Conservation (phyloP, 148 eudicot genomes). For the Cornus controversa region DNA sequence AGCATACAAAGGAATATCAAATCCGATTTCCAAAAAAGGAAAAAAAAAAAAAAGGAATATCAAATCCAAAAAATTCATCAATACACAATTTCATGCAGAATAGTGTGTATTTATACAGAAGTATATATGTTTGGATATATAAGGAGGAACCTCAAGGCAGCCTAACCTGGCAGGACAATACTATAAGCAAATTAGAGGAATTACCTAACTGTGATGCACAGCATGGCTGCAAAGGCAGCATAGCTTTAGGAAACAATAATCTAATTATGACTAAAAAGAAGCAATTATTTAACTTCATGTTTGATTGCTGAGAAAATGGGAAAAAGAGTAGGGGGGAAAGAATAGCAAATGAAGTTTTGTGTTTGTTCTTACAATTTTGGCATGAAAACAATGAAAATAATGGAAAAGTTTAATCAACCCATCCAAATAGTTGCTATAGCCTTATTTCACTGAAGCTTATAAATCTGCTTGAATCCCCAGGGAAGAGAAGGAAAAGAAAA, state of each 20-base stretch:
- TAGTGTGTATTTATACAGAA: neutral
- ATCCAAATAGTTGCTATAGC: neutral
- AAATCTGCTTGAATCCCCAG: too few relatives aligned
- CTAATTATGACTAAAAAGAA: neutral
- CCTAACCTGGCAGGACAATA: neutral
- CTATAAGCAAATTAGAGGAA: neutral
- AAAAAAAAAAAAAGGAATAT: neutral
- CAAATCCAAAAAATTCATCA: neutral
- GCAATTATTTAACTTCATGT: neutral
- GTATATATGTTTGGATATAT: neutral
- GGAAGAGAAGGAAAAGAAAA: neutral
- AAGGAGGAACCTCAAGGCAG: too few relatives aligned
- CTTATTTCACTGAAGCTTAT: too few relatives aligned
- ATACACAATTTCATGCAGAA: neutral
- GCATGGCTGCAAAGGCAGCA: neutral
- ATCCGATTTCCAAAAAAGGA: too few relatives aligned
- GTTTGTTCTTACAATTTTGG: neutral
- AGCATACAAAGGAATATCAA: neutral
- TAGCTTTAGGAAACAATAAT: neutral
- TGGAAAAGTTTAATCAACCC: neutral
- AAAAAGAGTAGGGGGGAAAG: neutral
- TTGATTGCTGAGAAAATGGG: neutral
- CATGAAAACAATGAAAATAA: too few relatives aligned
- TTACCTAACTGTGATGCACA: neutral
- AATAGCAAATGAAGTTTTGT: neutral